phyloP scores from a whole-genome alignment of 345 rosid genomes.

The Aquilaria yunnanensis region DNA sequence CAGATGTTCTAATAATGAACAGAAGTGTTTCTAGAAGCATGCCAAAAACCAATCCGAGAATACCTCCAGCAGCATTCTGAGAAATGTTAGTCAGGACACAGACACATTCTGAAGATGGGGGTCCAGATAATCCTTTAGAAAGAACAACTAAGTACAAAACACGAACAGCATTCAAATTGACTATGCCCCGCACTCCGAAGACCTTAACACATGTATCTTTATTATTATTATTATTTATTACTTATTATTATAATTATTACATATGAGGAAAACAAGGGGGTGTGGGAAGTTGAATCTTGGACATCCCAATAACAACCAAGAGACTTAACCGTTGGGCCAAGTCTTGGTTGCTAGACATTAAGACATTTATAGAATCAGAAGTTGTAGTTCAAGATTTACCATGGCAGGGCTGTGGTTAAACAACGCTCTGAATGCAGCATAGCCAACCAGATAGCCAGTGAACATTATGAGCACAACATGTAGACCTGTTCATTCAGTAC shows the following conservation, averaged over 20 bases:
- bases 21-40: slow-evolving; percentile 93
- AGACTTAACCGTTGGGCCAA: neutral
- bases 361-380: neutral
- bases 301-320: neutral
- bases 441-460: slow-evolving; percentile 89
- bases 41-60: slow-evolving; percentile 76
- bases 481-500: slow-evolving; percentile 41
- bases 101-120: neutral
- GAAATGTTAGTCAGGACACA: neutral
- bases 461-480: slow-evolving; percentile 88
- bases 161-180: neutral
- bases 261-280: too few relatives aligned
- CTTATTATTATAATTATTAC: neutral
- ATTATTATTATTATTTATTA: neutral
- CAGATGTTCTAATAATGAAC: slow-evolving; percentile 70
- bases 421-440: slow-evolving; percentile 76
- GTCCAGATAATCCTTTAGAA: neutral
- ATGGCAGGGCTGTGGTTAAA: slow-evolving; percentile 63
- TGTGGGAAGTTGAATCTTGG: too few relatives aligned
- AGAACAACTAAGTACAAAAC: neutral
- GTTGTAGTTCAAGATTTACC: slow-evolving; percentile 29
- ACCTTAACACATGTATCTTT: neutral
- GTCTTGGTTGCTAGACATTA: too few relatives aligned
- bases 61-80: slow-evolving; percentile 94
- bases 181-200: neutral